phyloP scores from a whole-genome alignment of 108 stramenopile species.

The Skeletonema costatum region DNA sequence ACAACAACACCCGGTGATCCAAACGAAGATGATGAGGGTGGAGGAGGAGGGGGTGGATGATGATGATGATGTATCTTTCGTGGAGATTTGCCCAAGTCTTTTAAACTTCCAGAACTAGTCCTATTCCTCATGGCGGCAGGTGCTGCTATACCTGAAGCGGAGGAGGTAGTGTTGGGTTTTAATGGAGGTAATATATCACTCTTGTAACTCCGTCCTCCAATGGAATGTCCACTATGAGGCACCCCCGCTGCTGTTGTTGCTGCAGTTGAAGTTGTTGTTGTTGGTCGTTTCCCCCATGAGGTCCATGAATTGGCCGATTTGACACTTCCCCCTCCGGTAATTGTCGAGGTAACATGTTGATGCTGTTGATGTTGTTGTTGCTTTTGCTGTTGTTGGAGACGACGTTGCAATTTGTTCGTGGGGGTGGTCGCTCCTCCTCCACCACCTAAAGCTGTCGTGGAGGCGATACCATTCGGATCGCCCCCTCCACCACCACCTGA shows the following conservation, averaged over 20 bases:
- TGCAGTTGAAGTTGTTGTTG: neutral
- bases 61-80: neutral
- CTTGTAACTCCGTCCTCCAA: neutral
- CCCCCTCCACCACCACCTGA: too few species aligned
- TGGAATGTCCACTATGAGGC: neutral
- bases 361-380: neutral
- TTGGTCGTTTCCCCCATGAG: neutral
- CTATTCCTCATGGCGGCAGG: neutral
- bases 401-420: neutral
- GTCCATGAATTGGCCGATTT: constrained; percentile 1
- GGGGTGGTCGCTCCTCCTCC: neutral
- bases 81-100: neutral
- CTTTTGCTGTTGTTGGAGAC: neutral
- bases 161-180: neutral
- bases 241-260: neutral
- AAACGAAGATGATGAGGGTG: neutral
- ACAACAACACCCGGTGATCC: neutral
- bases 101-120: neutral
- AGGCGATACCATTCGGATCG: neutral
- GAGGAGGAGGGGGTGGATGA: neutral
- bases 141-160: neutral
- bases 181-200: neutral
- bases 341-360: neutral
- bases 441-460: neutral
- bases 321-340: neutral